Conservation (phyloP, 371 early-diverging fungal genomes). For the Lichtheimia ornata region DNA sequence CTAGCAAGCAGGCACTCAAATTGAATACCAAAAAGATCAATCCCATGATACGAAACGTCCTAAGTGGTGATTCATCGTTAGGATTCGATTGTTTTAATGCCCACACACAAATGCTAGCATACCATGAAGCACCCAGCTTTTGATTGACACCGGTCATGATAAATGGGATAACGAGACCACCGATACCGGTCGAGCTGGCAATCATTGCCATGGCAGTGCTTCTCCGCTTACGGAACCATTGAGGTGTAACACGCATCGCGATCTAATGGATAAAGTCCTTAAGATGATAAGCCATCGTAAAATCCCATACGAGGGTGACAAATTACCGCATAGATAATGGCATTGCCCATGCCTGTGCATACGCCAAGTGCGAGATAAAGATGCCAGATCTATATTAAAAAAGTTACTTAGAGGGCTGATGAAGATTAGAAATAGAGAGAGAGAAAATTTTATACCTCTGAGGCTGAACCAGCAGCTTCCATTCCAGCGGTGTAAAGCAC, state of each 20-base stretch:
- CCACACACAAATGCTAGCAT: background rate
- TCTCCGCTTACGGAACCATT: constrained; percentile 10
- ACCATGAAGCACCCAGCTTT: constrained; percentile 10
- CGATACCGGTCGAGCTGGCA: constrained; percentile 4
- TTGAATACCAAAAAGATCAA: constrained; percentile 2
- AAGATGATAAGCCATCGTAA: no score
- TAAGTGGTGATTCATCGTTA: background rate
- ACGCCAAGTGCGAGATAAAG: constrained; percentile 10
- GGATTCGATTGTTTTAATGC: background rate
- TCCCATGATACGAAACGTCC: constrained; percentile 9
- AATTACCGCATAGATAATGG: constrained; percentile 1
- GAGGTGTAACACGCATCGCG: constrained; percentile 6
- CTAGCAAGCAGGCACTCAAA: background rate
- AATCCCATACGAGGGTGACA: no score
- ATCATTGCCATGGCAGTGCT: constrained; percentile 7
- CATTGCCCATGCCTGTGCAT: constrained; percentile 1
- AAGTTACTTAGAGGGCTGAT: no score
- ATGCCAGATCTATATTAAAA: constrained; percentile 10
- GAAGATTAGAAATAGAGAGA: no score
- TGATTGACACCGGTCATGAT: constrained; percentile 7
- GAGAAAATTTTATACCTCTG: constrained; percentile 3
- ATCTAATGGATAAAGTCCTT: constrained; percentile 1
- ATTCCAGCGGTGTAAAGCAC: background rate
- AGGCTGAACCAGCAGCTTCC: constrained; percentile 6
- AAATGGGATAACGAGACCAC: constrained; percentile 9